Percentiles rank a stretch among this genome's conserved stretches.
phyloP scores from a whole-genome alignment of 2,329 filamentous ascomycete species.

The Nemania sp. region DNA sequence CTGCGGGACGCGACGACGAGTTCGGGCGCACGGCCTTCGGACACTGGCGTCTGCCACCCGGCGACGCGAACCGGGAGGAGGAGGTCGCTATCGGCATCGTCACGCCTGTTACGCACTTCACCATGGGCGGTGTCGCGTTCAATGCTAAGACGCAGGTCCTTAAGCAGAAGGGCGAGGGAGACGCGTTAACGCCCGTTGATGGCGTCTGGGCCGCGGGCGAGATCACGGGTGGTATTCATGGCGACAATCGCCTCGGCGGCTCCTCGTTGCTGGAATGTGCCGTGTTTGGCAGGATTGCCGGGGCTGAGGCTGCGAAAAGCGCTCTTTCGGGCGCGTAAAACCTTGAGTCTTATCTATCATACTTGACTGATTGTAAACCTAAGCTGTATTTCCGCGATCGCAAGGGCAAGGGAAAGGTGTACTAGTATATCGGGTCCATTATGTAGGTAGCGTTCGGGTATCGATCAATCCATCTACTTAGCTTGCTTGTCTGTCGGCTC shows the following conservation, averaged over 20 bases:
- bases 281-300: slow-evolving; percentile 71
- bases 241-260: slow-evolving; percentile 71
- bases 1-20: slow-evolving; percentile 55
- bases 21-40: slow-evolving; percentile 66
- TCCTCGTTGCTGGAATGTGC: slow-evolving; percentile 73
- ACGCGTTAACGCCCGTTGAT: slow-evolving; percentile 57
- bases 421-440: background rate
- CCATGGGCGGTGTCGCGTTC: slow-evolving; percentile 73
- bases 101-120: slow-evolving; percentile 74
- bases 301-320: slow-evolving; percentile 58
- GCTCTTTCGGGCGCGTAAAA: background rate
- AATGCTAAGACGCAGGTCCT: slow-evolving; percentile 66
- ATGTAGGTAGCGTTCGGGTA: background rate
- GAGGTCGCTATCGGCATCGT: slow-evolving; percentile 69
- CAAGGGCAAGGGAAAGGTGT: background rate
- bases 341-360: background rate
- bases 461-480: background rate
- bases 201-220: slow-evolving; percentile 74
- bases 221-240: slow-evolving; percentile 73
- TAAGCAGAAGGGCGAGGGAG: slow-evolving; percentile 52
- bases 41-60: slow-evolving; percentile 62
- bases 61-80: slow-evolving; percentile 60
- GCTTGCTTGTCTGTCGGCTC: background rate
- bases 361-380: background rate
- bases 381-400: background rate